A percentile compares a stretch with the other conserved stretches of the same genome.
phyloP scores from a whole-genome alignment of 2,329 filamentous ascomycete genomes.

The Lecanicillium sp. region DNA sequence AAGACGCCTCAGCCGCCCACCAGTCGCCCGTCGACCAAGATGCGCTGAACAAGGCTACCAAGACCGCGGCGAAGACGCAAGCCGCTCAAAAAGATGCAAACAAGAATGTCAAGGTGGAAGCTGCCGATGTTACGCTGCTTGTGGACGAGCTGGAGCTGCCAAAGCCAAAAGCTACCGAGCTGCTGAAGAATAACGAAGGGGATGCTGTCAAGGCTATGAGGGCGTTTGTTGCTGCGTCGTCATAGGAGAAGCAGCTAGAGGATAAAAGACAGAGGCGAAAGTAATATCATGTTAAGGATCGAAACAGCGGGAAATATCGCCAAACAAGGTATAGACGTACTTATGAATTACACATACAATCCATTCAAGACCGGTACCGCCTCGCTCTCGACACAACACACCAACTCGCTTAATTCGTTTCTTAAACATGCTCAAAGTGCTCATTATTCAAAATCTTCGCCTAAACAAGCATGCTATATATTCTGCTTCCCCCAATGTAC shows the following conservation, averaged over 20 bases:
- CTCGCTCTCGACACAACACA: too few species aligned
- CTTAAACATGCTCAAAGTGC: too few species aligned
- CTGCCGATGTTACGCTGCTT: constrained; percentile 60
- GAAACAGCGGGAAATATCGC: too few species aligned
- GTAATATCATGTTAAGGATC: background rate
- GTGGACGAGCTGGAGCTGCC: constrained; percentile 65
- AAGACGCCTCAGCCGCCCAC: constrained; percentile 34
- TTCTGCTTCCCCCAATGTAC: too few species aligned
- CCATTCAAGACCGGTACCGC: background rate
- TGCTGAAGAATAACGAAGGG: constrained; percentile 64
- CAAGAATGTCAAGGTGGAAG: constrained; percentile 66
- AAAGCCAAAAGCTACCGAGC: constrained; percentile 65
- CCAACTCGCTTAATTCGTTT: too few species aligned
- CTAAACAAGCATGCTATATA: too few species aligned
- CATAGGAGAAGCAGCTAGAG: background rate
- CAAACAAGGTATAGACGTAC: background rate
- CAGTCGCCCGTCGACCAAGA: constrained; percentile 52
- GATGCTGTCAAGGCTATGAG: constrained; percentile 59
- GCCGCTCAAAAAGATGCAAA: constrained; percentile 18
- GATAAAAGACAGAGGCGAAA: background rate
- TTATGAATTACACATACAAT: background rate
- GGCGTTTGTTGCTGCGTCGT: constrained; percentile 34
- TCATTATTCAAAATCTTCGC: too few species aligned
- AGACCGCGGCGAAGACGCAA: constrained; percentile 23
- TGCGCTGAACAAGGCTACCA: constrained; percentile 65